Percentiles rank a stretch among this genome's conserved stretches.
phyloP scores from a whole-genome alignment of 768 basidiomycete genomes.

The Baorangia bicolor region DNA sequence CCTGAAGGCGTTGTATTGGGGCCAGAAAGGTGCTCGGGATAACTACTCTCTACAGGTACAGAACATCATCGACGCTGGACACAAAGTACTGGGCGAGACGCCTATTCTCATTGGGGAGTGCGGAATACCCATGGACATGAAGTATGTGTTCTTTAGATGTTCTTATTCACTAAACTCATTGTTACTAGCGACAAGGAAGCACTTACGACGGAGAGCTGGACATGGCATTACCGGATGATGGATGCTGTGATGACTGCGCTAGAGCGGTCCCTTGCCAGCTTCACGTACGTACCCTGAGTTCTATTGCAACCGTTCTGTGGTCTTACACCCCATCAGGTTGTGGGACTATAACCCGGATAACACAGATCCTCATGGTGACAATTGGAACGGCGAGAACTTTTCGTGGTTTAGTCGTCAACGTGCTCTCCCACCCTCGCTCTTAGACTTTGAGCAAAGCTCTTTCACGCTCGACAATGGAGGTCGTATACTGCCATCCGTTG shows the following conservation, averaged over 20 bases:
- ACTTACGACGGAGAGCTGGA: slow-evolving; percentile 70
- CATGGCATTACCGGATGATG: slow-evolving; percentile 90
- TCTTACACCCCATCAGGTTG: slow-evolving; percentile 46
- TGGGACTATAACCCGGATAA: slow-evolving; percentile 97
- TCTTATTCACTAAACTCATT: not conserved
- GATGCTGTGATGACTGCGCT: slow-evolving; percentile 86
- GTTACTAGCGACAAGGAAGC: slow-evolving; percentile 61
- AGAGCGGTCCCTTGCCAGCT: slow-evolving; percentile 74
- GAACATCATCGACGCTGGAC: slow-evolving; percentile 71
- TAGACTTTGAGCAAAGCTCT: slow-evolving; percentile 59
- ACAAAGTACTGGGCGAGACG: slow-evolving; percentile 69
- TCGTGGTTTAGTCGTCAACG: slow-evolving; percentile 82
- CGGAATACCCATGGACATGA: slow-evolving; percentile 96
- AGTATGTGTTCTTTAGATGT: slow-evolving; percentile 50
- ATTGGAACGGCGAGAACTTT: slow-evolving; percentile 98
- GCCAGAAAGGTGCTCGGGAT: slow-evolving; percentile 72
- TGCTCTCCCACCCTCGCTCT: slow-evolving; percentile 52
- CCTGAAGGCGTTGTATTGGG: slow-evolving; percentile 82
- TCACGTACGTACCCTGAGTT: slow-evolving; percentile 61
- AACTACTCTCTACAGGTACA: slow-evolving; percentile 83
- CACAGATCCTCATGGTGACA: slow-evolving; percentile 72
- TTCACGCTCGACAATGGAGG: slow-evolving; percentile 81
- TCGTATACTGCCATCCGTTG: slow-evolving; percentile 72
- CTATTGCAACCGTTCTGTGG: not conserved
- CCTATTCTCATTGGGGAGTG: slow-evolving; percentile 92